phyloP scores from a whole-genome alignment of 768 basidiomycete genomes.

The Strobilomyces dryophilus region DNA sequence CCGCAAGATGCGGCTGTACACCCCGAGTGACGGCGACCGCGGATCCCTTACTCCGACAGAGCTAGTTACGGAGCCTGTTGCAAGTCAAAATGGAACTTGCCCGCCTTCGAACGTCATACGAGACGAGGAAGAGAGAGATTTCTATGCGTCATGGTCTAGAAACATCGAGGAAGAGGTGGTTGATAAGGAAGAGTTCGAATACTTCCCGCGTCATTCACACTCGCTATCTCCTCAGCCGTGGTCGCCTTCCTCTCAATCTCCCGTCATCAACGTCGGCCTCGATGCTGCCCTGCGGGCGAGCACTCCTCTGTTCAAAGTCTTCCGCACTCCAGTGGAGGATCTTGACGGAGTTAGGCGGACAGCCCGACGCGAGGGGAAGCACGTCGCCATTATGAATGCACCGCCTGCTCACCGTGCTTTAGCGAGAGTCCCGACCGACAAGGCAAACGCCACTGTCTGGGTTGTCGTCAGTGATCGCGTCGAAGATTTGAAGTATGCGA shows the following conservation, averaged over 20 bases:
- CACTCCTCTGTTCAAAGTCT: conserved; percentile 33
- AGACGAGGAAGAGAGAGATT: conserved; percentile 12
- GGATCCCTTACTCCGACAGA: conserved; percentile 30
- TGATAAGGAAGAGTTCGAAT: conserved; percentile 9
- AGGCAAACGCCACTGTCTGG: conserved; percentile 24
- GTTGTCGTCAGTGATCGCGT: conserved; percentile 29
- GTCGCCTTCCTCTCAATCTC: conserved; percentile 27
- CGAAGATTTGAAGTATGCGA: conserved; percentile 32
- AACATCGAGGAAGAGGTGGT: conserved; percentile 7
- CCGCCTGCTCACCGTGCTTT: conserved; percentile 24
- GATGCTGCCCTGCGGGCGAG: conserved; percentile 25
- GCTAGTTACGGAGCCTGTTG: conserved; percentile 21
- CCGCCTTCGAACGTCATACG: neutral
- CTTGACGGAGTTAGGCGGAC: conserved; percentile 22
- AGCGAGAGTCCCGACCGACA: conserved; percentile 16
- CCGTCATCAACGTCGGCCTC: conserved; percentile 22
- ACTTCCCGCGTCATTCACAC: conserved; percentile 12
- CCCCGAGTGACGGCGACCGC: conserved; percentile 20
- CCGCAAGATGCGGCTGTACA: conserved; percentile 22
- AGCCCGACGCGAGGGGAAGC: conserved; percentile 30
- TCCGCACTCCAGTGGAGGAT: conserved; percentile 29
- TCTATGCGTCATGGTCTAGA: conserved; percentile 7
- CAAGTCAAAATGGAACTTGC: neutral
- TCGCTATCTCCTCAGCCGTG: conserved; percentile 23
- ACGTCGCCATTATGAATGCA: conserved; percentile 26